Base-by-base conservation (phyloP, 441 rosid genomes). In the Corymbia calophylla region DNA sequence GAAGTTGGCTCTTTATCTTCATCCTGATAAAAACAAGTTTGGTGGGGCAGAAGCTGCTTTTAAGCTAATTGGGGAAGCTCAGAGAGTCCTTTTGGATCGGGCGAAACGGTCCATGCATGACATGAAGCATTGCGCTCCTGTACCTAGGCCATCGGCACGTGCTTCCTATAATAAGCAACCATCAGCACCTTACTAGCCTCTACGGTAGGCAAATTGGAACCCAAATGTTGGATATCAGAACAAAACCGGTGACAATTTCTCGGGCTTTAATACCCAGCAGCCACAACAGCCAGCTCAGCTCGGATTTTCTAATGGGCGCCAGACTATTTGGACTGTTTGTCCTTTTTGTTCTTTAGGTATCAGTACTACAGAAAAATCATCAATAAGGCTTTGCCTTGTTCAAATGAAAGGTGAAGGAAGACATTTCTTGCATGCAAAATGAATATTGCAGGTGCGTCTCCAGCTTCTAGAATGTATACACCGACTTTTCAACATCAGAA, bases 11-110 rank as follows among this genome's bases (percentile, higher is more conserved):
- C 96, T 98, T 84, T 92, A 87, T 86, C 99, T 98, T 82, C 99
- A 98, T 91, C 99, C 99, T 10, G 99, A 98, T 93, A 98, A 92
- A 98, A 98, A 96, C 91, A 94, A 95, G 90, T 94, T 97, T 89
- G 96, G 99, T 81, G 99, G 99, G 31, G 99, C 99, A 17, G 99
- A 98, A 93, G 93, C 97, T 91, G 99, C 99, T 86, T 98, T 97
- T 91, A 96, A 98, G 93, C 91, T 93, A 89, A 93, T 97, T 88
- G 98, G 96, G 53, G 98, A 98, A 91, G 99, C 99, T 80, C 97
- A 95, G 88, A 94, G 95, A 86, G 91, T 96, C 88, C 99, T 98
- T 82, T 93, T 95, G 91, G 98, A 97, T 91, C 91, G 91, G 87
- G 93, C 89, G 55, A 93, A 92, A 90, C 92, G 99, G 91, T 93